Base-by-base conservation (phyloP, 768 basidiomycete genomes). In the Lactarius akahatsu region DNA sequence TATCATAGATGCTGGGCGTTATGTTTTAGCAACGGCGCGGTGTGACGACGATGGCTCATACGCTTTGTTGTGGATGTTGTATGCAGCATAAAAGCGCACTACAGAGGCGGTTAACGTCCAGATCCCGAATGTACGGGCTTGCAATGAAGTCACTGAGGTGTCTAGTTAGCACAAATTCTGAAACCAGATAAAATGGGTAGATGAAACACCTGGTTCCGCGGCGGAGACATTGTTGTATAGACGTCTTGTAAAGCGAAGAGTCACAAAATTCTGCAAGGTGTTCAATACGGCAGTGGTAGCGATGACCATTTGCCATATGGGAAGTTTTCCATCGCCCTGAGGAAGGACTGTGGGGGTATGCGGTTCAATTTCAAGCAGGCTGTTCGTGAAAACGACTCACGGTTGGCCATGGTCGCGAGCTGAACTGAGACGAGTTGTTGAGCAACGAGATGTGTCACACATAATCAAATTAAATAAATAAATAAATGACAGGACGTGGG, bases 51-150 rank as follows among this genome's bases (percentile, higher is more conserved):
- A 57, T 47, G 58, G 23, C 23, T 79, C 88, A 70, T 74, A 96
- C 96, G 82, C 79, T 78, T 92, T 92, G 73, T 86, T 81, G 65
- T 87, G 79, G 70, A 98, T 91, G 74, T 98, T 82, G 77, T 95
- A 98, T 7, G 96, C 94, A 13, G 94, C 92, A 71, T 95, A 95
- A 57, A 82, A 79, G 41, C 96, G 87, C 58, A 98, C 86, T 56
- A 90, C 78, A 28, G 91, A 92, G 9, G 93, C 86, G 5, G 90
- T 88, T 59, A 96, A 76, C 0, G 96, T 98, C 96, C 96, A 99
- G 1, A 86, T 82, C 1, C 85, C 96, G 74, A 97, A 97, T 5
- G 94, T 92, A 56, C 96, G 85, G 43, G 92, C 90, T 70, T 96
- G 92, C 23, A 98, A 82, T 20, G 82, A 77, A 8, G 93, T 95